A percentile compares a stretch with the other conserved stretches of the same genome.
Evolutionary conservation across 495 filamentous ascomycete genomes (phyloP).

Genomic region (Hypoxylon intermedium): DNA sequence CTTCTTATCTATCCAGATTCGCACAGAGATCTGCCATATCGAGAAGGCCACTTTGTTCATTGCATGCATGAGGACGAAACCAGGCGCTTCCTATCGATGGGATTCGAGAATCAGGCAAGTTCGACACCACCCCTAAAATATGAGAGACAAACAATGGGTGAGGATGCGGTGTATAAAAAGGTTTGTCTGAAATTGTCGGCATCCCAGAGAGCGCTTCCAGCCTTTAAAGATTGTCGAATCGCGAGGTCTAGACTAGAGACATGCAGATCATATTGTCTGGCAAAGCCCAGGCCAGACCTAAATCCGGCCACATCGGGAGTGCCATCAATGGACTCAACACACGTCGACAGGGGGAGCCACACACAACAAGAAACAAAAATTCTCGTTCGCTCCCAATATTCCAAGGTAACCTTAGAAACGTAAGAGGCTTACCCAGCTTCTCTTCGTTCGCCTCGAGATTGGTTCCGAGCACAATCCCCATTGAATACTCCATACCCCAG

Average conservation of each 20-base stretch:
- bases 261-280: constrained; percentile 26
- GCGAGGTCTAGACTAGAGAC: constrained; percentile 32
- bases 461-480: constrained; percentile 15
- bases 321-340: constrained; percentile 11
- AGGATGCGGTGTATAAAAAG: constrained; percentile 15
- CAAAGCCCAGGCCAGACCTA: constrained; percentile 6
- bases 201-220: constrained; percentile 10
- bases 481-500: constrained; percentile 30
- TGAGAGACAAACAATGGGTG: constrained; percentile 17
- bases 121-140: constrained; percentile 14
- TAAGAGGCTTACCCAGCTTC: constrained; percentile 25
- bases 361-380: constrained; percentile 12
- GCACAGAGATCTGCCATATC: constrained; percentile 26
- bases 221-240: constrained; percentile 23
- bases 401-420: constrained; percentile 28
- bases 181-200: constrained; percentile 21
- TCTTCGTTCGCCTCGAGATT: not conserved
- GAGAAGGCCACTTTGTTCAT: constrained; percentile 9
- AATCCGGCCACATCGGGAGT: constrained; percentile 25
- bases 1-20: constrained; percentile 28
- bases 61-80: constrained; percentile 11
- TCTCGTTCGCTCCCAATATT: constrained; percentile 16
- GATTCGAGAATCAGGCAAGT: constrained; percentile 9
- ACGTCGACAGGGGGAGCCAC: constrained; percentile 5
- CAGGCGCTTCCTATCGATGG: constrained; percentile 8